These are phyloP conservation scores for Termitomyces sp. DNA, from an alignment of 768 basidiomycete species.

Conservation along the genomic window DNA sequence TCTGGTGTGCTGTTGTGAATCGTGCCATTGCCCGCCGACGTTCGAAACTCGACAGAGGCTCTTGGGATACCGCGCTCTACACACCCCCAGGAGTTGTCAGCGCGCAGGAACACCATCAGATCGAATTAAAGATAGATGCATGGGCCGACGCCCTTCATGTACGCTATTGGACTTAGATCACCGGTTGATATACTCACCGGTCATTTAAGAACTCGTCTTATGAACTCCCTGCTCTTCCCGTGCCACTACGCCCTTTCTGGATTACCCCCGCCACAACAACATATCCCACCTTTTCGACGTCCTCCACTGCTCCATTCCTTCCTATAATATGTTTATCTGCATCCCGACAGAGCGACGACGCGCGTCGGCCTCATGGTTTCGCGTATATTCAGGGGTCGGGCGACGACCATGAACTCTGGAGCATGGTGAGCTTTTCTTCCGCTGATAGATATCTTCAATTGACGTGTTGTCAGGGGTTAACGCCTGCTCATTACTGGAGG, in stretches of 20 bases:
- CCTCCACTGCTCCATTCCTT: slow-evolving; percentile 32
- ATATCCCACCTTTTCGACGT: slow-evolving; percentile 36
- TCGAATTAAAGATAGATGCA: slow-evolving; percentile 52
- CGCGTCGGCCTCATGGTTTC: slow-evolving; percentile 63
- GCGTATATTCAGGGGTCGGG: slow-evolving; percentile 92
- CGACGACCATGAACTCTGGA: slow-evolving; percentile 93
- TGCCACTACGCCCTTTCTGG: slow-evolving; percentile 83
- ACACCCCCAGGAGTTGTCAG: slow-evolving; percentile 69
- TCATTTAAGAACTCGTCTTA: slow-evolving; percentile 64
- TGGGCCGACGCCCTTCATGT: slow-evolving; percentile 75
- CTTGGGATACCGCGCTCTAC: slow-evolving; percentile 60
- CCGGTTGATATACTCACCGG: background rate
- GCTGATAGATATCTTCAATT: background rate
- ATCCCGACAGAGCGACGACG: slow-evolving; percentile 62
- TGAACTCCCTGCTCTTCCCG: slow-evolving; percentile 47
- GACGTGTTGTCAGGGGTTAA: slow-evolving; percentile 2
- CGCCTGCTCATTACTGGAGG: slow-evolving; percentile 10
- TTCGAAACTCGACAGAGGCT: slow-evolving; percentile 16
- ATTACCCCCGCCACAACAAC: slow-evolving; percentile 65
- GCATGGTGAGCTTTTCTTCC: slow-evolving; percentile 42
- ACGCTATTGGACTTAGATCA: background rate
- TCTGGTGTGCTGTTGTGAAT: slow-evolving; percentile 93
- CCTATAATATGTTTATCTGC: slow-evolving; percentile 87
- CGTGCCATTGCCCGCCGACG: slow-evolving; percentile 41
- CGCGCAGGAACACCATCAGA: slow-evolving; percentile 75